phyloP scores from a whole-genome alignment of 148 eudicot genomes.

The Rhododendron williamsianum region DNA sequence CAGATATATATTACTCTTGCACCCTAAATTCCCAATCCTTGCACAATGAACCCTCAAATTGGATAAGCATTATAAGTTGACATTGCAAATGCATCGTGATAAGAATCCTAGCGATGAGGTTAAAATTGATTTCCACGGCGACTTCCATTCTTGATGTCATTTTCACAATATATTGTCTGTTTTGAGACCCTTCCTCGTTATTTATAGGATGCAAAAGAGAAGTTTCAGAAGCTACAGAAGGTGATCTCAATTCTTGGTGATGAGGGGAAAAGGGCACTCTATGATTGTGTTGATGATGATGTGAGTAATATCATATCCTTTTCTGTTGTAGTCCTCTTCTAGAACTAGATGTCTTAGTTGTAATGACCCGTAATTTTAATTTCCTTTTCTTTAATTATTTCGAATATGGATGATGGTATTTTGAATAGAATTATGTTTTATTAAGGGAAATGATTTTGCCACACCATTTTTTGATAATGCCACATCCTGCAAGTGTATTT shows the following conservation, averaged over 20 bases:
- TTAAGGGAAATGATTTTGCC: too few species aligned
- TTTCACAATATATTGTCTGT: background rate
- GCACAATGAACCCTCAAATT: too few species aligned
- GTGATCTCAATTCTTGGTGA: constrained; percentile 94
- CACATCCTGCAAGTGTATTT: too few species aligned
- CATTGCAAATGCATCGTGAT: constrained; percentile 88
- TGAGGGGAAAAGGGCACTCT: constrained; percentile 87
- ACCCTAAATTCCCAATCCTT: too few species aligned
- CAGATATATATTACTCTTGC: too few species aligned
- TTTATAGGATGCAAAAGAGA: constrained; percentile 79
- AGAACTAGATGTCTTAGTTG: background rate
- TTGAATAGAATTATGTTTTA: too few species aligned
- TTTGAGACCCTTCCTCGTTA: background rate
- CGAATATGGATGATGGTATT: too few species aligned
- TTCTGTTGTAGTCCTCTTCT: background rate
- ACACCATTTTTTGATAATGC: too few species aligned
- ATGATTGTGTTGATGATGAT: constrained; percentile 89
- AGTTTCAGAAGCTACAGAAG: constrained; percentile 93
- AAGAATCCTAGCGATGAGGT: constrained; percentile 97
- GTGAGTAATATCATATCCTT: constrained; percentile 39
- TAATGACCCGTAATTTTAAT: too few species aligned
- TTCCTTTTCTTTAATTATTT: too few species aligned
- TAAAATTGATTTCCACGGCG: background rate
- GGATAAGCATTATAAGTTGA: constrained; percentile 54
- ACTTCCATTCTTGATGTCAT: background rate